These are phyloP conservation scores for Mycena polygramma DNA, from an alignment of 768 basidiomycete species.

Conservation along the genomic window DNA sequence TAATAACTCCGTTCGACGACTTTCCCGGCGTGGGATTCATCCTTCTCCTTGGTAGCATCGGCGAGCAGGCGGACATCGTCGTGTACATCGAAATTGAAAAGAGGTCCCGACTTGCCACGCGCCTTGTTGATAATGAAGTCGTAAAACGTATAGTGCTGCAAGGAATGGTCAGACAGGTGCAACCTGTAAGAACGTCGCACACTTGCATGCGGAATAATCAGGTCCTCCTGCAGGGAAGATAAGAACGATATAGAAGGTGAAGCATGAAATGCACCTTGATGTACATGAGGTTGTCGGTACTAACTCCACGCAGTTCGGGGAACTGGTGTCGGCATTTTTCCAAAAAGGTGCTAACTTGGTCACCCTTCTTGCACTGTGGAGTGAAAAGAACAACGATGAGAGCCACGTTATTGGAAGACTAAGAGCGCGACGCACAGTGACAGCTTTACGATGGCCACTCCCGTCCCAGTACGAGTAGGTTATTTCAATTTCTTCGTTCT, in stretches of 20 bases:
- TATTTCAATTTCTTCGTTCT: slow-evolving; percentile 85
- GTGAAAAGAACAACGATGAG: slow-evolving; percentile 10
- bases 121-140: slow-evolving; percentile 99
- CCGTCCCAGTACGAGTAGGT: slow-evolving; percentile 99
- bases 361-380: slow-evolving; percentile 96
- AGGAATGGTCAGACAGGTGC: slow-evolving; percentile 15
- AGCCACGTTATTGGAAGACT: not conserved
- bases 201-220: slow-evolving; percentile 95
- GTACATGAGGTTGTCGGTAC: slow-evolving; percentile 98
- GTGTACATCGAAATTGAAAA: slow-evolving; percentile 99
- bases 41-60: slow-evolving; percentile 97
- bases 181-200: not conserved
- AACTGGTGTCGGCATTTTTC: slow-evolving; percentile 95
- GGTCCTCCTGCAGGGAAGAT: slow-evolving; percentile 79
- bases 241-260: slow-evolving; percentile 3
- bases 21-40: slow-evolving; percentile 98
- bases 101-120: slow-evolving; percentile 95
- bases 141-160: slow-evolving; percentile 97
- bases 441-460: slow-evolving; percentile 94
- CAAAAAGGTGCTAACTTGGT: slow-evolving; percentile 87
- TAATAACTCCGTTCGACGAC: slow-evolving; percentile 98
- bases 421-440: slow-evolving; percentile 70
- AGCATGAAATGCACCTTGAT: slow-evolving; percentile 72
- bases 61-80: slow-evolving; percentile 96
- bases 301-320: slow-evolving; percentile 90